phyloP scores from a whole-genome alignment of 2,329 filamentous ascomycete genomes.

The Endoconidiophora polonica region DNA sequence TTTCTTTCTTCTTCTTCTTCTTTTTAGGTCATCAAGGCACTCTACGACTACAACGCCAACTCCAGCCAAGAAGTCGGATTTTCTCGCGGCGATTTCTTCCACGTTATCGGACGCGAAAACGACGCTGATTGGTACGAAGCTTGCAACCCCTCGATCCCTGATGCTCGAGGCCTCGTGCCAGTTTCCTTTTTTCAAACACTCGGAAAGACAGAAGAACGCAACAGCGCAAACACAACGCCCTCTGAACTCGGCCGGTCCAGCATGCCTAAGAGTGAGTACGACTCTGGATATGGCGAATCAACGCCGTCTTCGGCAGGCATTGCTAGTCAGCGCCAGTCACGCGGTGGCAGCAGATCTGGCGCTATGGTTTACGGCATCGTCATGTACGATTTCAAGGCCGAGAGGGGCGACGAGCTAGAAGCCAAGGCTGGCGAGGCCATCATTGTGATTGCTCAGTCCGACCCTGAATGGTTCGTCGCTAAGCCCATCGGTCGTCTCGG shows the following conservation, averaged over 20 bases:
- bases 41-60: conserved; percentile 78
- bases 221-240: conserved; percentile 33
- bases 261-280: conserved; percentile 46
- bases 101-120: conserved; percentile 91
- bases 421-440: conserved; percentile 92
- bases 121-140: conserved; percentile 96
- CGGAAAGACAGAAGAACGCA: conserved; percentile 83
- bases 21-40: conserved; percentile 77
- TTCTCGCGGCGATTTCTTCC: conserved; percentile 90
- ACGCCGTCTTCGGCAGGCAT: conserved; percentile 11
- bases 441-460: conserved; percentile 95
- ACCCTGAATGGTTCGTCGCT: conserved; percentile 97
- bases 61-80: conserved; percentile 71
- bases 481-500: conserved; percentile 98
- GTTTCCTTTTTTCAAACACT: conserved; percentile 87
- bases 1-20: conserved; percentile 4
- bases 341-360: conserved; percentile 30
- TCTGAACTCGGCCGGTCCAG: conserved; percentile 39
- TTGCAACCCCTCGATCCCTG: conserved; percentile 79
- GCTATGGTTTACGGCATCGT: conserved; percentile 95
- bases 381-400: conserved; percentile 90
- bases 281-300: conserved; percentile 70
- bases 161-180: conserved; percentile 78
- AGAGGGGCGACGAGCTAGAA: conserved; percentile 88
- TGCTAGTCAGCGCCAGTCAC: conserved; percentile 30